Base-by-base conservation (phyloP, 2,329 filamentous ascomycete genomes). In the Didymella pinodella region DNA sequence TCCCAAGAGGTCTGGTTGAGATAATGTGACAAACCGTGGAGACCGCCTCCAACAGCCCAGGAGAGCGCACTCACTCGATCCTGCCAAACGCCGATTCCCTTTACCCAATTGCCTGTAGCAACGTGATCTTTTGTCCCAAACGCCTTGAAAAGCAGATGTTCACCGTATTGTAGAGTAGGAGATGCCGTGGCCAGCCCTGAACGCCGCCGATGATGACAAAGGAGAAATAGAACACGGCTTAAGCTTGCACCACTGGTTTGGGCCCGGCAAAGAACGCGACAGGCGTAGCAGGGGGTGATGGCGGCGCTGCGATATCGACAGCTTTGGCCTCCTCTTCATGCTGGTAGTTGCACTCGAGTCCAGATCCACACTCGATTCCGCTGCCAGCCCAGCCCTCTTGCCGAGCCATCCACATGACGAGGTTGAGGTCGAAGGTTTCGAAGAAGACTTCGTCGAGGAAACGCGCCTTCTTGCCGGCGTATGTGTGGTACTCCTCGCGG, bases 401-500 rank as follows among this genome's bases (percentile, higher is more conserved):
- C 16, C 75, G 72, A 11, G 75, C 76, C 44, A 73, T 67, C 75
- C 76, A 77, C 61, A 78, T 73, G 48, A 82, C 71, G 3, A 70
- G 66, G 32, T 77, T 75, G 36, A 79, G 72, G 60, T 82, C 78
- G 65, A 81, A 82, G 26, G 70, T 65, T 47, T 76, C 73, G 61
- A 83, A 82, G 67, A 82, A 80, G 1, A 73, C 70, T 50, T 81
- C 76, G 59, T 83, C 81, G 22, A 79, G 75, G 18, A 77, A 71
- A 29, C 84, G 81, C 16, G 81, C 77, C 60, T 86, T 86, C 0
- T 79, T 77, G 34, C 73, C 75, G 0, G 84, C 81, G 66, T 88
- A 93, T 1, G 80, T 79, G 62, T 83, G 81, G 79, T 96, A 97
- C 76, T 97, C 93, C 49, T 86, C 82, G 34, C 95, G 76, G 34